Conservation (phyloP, 2,329 filamentous ascomycete species). For the Nannizziopsis arthrosporioides region DNA sequence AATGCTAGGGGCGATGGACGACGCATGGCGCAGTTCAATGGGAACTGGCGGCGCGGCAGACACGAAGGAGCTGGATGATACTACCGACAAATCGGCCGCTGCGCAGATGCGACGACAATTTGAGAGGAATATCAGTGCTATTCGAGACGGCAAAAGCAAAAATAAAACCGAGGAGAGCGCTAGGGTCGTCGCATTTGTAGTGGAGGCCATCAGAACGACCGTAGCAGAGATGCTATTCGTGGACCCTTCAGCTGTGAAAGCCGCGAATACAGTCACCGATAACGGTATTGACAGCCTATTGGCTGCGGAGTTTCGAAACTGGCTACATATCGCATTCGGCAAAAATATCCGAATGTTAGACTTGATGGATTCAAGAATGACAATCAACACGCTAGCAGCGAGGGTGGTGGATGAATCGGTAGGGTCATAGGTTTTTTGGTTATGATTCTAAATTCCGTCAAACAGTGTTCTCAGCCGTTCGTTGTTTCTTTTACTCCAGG, state of each 20-base stretch:
- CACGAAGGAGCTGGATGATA: conserved; percentile 1
- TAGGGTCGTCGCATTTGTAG: conserved; percentile 1
- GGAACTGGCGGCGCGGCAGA: conserved; percentile 6
- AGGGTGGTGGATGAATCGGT: background rate
- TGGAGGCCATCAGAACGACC: conserved; percentile 7
- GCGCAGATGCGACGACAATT: conserved; percentile 11
- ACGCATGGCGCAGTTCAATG: conserved; percentile 15
- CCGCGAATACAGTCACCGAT: conserved; percentile 15
- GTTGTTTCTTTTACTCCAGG: no score
- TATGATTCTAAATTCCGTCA: no score
- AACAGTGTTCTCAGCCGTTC: no score
- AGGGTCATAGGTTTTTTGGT: no score
- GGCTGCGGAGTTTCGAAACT: conserved; percentile 23
- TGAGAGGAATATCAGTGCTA: background rate
- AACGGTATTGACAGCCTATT: conserved; percentile 24
- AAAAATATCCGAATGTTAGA: conserved; percentile 18
- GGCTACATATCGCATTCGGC: conserved; percentile 16
- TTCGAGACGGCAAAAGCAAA: no score
- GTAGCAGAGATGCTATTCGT: conserved; percentile 18
- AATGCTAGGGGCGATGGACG: conserved; percentile 20
- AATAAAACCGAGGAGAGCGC: background rate
- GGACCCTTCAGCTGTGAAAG: conserved; percentile 15
- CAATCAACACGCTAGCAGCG: background rate
- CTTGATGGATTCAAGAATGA: conserved; percentile 6
- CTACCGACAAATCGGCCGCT: conserved; percentile 9